Evolutionary conservation across 176 grass and related monocot species (phyloP).

Genomic region (Oropetium thomaeum): DNA sequence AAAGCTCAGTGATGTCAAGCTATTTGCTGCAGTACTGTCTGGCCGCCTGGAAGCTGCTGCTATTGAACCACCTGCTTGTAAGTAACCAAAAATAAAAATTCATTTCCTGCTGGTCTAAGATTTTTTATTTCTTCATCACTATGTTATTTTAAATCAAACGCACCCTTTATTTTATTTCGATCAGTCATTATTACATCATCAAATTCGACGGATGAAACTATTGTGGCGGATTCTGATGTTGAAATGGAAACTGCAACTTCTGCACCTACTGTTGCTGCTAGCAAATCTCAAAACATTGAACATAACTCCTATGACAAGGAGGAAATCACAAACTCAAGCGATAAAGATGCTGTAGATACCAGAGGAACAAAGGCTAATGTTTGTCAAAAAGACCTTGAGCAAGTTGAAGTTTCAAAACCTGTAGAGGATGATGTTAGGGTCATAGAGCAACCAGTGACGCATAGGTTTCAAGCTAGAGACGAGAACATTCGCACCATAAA

Average conservation of each 20-base stretch:
- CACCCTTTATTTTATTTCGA: constrained; percentile 29
- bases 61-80: constrained; percentile 88
- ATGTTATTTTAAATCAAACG: neutral
- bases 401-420: constrained; percentile 32
- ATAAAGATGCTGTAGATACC: constrained; percentile 29
- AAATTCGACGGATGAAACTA: constrained; percentile 81
- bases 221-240: constrained; percentile 79
- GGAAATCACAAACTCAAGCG: constrained; percentile 12
- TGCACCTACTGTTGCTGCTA: constrained; percentile 25
- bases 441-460: constrained; percentile 47
- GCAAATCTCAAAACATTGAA: constrained; percentile 36
- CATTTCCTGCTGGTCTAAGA: neutral
- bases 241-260: constrained; percentile 87
- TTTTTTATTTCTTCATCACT: neutral
- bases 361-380: constrained; percentile 29
- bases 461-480: constrained; percentile 23
- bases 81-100: constrained; percentile 30
- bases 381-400: constrained; percentile 9
- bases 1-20: constrained; percentile 78
- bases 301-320: constrained; percentile 34
- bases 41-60: constrained; percentile 64
- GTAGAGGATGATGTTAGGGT: constrained; percentile 37
- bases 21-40: constrained; percentile 77
- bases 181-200: constrained; percentile 79
- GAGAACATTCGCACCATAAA: constrained; percentile 47